Conservation (phyloP, 768 basidiomycete species). For the Russula sp. region DNA sequence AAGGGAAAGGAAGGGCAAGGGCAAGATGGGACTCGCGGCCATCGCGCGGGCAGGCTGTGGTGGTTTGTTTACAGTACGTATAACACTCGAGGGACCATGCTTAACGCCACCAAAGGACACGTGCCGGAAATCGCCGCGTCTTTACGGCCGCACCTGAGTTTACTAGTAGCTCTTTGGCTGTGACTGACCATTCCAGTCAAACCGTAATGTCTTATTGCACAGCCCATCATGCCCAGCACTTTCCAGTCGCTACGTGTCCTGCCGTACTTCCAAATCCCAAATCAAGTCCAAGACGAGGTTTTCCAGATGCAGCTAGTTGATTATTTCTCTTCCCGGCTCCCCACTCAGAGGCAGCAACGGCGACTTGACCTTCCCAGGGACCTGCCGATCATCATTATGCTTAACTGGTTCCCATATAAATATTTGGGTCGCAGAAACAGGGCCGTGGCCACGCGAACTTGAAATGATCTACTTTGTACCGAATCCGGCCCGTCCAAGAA, state of each 20-base stretch:
- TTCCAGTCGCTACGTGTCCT: neutral
- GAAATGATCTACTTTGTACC: neutral
- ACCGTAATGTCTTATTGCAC: neutral
- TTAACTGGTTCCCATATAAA: constrained; percentile 6
- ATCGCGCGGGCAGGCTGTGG: too few relatives aligned
- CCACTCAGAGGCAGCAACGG: too few relatives aligned
- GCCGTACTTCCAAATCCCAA: constrained; percentile 1
- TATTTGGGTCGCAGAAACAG: constrained; percentile 22
- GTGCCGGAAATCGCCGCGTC: too few relatives aligned
- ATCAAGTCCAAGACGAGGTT: neutral
- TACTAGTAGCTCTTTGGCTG: too few relatives aligned
- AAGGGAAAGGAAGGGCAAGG: too few relatives aligned
- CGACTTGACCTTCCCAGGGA: constrained; percentile 16
- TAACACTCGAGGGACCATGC: too few relatives aligned
- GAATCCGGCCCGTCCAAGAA: constrained; percentile 12
- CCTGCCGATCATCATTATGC: constrained; percentile 20
- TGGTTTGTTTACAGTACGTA: too few relatives aligned
- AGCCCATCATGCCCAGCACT: neutral
- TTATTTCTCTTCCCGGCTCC: neutral
- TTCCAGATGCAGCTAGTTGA: constrained; percentile 12
- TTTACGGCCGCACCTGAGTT: too few relatives aligned
- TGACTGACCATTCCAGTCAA: neutral
- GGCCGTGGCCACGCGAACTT: constrained; percentile 18
- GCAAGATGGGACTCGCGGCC: too few relatives aligned
- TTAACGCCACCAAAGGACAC: neutral